Evolutionary conservation across 1,139 yeast genomes (phyloP), one percentile per base, ranked within the genome.

Genomic region (Hansenula lynferdii): DNA sequence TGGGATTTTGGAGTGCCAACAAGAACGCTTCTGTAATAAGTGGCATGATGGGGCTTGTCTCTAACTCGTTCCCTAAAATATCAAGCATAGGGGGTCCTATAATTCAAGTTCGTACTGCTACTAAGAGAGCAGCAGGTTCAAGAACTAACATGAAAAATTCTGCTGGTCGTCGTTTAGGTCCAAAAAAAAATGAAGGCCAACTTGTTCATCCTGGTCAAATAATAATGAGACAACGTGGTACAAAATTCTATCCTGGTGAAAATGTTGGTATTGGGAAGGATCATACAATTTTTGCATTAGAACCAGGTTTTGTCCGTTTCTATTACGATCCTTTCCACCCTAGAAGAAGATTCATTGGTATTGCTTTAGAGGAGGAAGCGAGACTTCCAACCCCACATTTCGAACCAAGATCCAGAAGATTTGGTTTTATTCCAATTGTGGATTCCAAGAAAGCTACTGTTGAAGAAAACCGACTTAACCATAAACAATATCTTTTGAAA

Each of bases 241-340:
- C 98, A n/a, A 82, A 77, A 54, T 85, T 90, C 59, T 95, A 80
- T 56, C 97, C 98, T 0, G 99, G 99, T 32, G 95, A 85, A 50
- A 90, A 92, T 52, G 82, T 79, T 19, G 86, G 85, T 17, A 85
- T 92, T 47, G 98, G 99, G 48, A 81, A 78, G 51, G 98, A 92
- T 60, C 97, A 90, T 60, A 92, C 98, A 3, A 76, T 92, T 28
- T 89, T 72, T 64, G 97, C 98, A 3, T 58, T 72, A 33, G 97
- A 92, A 57, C 96, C 97, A 2, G 98, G 98, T 19, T 89, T 70
- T 60, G 97, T 92, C 35, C 76, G 95, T 49, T 92, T 78, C 64
- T 92, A 92, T 61, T 69, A 80, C 48, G 97, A 92, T 65, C 98
- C 98, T n/a, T 90, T 90, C 71, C 98, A 92, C 57, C 97, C 97